Base-by-base conservation (phyloP, 1,284 basidiomycete species). In the Xerocomus minutiporus region DNA sequence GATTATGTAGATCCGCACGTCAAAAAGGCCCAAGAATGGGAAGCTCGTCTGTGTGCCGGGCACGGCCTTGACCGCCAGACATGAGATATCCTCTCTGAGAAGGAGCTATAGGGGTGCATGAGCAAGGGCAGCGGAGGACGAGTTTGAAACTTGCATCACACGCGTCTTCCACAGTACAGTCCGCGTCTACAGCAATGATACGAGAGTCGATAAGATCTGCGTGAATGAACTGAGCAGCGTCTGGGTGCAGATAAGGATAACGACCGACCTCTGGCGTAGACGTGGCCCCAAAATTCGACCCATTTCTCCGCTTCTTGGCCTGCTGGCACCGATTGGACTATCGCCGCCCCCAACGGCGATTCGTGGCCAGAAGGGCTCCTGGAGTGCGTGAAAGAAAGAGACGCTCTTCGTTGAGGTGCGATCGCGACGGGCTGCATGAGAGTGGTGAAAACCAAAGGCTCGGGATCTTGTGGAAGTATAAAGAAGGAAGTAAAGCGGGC, bases 151-250 rank as follows among this genome's bases (percentile, higher is more conserved):
- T 60, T 62, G 85, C 88, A 60, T 89, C 87, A 62, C 88, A 91
- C 13, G 88, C 88, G 41, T 87, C 84, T 64, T 91, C 88, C 12
- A 91, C 88, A 45, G 77, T 83, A 4, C 76, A 81, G 39, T 85
- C 80, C 12, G 79, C 79, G 51, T 85, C 83, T 8, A 91, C 76
- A 20, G 73, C 70, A 20, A 86, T 76, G 44, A 89, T 75, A 2
- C 77, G 78, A 34, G 76, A 78, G 63, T 88, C 85, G 57, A 86
- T 81, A 28, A 88, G 71, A 66, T 86, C 83, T 88, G 57, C 26
- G 29, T 35, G 32, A 45, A n/a, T 25, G 26, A 2, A 28, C 43
- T 58, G 32, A 56, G 38, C 7, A 20, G 23, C 35, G 6, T 39
- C 20, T 15, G 13, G 8, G 43, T 7, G 23, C 11, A 8, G 8